Evolutionary conservation across 192 early-diverging fungal genomes (phyloP), one percentile per base, ranked within the genome.

Genomic region (Cetraspora pellucida): DNA sequence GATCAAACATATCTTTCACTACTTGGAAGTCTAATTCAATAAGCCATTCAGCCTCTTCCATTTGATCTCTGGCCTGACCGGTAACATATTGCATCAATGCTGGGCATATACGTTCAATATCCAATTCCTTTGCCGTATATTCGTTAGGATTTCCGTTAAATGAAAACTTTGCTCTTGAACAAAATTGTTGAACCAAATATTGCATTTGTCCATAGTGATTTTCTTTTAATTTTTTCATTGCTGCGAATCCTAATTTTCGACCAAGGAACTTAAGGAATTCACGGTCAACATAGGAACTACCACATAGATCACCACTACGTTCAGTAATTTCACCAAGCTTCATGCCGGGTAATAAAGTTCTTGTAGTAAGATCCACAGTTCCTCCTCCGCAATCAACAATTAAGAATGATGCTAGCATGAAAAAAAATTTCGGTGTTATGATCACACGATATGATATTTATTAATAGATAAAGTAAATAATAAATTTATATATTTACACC

Each of bases 1-100:
- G 86, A 54, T 87, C 87, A 84, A 89, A 89, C 23, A 89, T 85
- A 47, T 87, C 83, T 44, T 80, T 81, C 31, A 83, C 84, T 60
- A 85, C 61, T 19, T 86, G 85, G 58, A 80, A 79, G 1, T 84
- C 85, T 9, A 83, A 80, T 17, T 87, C 68, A 49, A 82, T 82
- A 8, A 89, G 67, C n/a, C 80, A 78, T 25, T 85, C 88, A 54
- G 84, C 78, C 68, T 86, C 83, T 28, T 83, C 79, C 85, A 82
- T 49, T 79, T 82, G 54, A 81, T 85, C 50, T 77, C 47, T 58
- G 80, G 44, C 74, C 7, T 83, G 58, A 19, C 83, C 85, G 6
- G n/a, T 50, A 49, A 76, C 63, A 66, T 76, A 76, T 55, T 76
- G 45, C 60, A 76, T 76, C 6, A 66, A 37, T 54, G 45, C 74